A percentile compares a stretch with the other conserved stretches of the same genome.
Evolutionary conservation across 2,329 filamentous ascomycete species (phyloP).

Genomic region (Aspergillus quadrilineatus): DNA sequence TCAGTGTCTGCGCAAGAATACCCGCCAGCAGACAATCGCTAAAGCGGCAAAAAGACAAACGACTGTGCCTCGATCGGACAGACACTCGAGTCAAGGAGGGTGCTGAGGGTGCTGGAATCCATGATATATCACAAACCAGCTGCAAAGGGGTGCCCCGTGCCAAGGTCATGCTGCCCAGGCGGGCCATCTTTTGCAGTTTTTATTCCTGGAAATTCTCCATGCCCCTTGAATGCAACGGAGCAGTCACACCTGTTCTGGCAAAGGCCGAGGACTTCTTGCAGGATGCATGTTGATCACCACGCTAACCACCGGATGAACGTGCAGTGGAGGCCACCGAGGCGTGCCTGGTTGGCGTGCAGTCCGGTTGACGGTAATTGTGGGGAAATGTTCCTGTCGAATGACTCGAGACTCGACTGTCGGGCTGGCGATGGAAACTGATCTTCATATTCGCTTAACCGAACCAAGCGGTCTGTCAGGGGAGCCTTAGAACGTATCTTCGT

Average conservation of each 20-base stretch:
- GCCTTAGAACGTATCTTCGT: background rate
- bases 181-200: background rate
- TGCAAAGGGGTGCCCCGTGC: background rate
- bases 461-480: background rate
- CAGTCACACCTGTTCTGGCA: background rate
- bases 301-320: background rate
- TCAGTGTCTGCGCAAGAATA: background rate
- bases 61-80: background rate
- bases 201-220: conserved; percentile 3
- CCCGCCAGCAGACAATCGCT: background rate
- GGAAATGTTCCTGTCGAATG: background rate
- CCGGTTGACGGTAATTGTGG: background rate
- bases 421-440: background rate
- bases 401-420: background rate
- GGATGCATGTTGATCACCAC: conserved; percentile 4
- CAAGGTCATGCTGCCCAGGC: background rate
- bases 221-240: background rate
- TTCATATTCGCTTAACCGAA: background rate
- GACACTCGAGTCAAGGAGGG: background rate
- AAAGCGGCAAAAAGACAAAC: background rate
- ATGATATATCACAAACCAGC: background rate
- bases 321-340: background rate
- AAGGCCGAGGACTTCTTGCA: background rate
- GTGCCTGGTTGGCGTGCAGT: background rate
- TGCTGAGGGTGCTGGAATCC: background rate